Percentiles rank a stretch among this genome's conserved stretches.
Conservation (phyloP, 129 eudicot genomes). For the Centaurea solstitialis region DNA sequence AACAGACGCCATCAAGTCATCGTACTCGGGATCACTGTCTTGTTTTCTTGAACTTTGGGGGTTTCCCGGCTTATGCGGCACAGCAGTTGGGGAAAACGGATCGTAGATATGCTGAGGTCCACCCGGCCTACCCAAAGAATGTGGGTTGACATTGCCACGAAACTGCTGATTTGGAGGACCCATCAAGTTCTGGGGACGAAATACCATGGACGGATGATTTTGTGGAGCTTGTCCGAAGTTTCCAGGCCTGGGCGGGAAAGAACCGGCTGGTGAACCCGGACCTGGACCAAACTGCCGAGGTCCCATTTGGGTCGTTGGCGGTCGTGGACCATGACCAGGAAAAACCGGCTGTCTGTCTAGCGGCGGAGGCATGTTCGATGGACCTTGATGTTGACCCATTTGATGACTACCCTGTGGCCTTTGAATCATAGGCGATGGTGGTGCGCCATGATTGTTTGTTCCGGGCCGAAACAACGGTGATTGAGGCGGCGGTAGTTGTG, state of each 20-base stretch:
- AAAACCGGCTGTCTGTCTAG: slow-evolving; percentile 43
- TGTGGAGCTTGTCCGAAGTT: slow-evolving; percentile 52
- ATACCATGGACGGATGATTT: slow-evolving; percentile 37
- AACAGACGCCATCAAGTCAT: slow-evolving; percentile 95
- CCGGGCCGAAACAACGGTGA: slow-evolving; percentile 50
- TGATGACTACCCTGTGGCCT: slow-evolving; percentile 54
- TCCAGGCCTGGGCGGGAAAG: slow-evolving; percentile 54
- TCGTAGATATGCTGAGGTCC: slow-evolving; percentile 72
- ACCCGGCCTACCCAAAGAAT: slow-evolving; percentile 41
- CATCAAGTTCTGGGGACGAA: slow-evolving; percentile 39
- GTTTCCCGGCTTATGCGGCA: slow-evolving; percentile 45
- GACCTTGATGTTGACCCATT: slow-evolving; percentile 47
- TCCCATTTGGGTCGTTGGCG: slow-evolving; percentile 50
- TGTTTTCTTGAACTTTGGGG: slow-evolving; percentile 44
- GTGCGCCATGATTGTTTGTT: slow-evolving; percentile 30
- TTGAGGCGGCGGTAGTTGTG: slow-evolving; percentile 39
- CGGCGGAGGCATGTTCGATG: slow-evolving; percentile 18
- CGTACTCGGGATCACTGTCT: slow-evolving; percentile 90
- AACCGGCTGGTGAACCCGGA: slow-evolving; percentile 31
- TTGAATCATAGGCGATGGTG: slow-evolving; percentile 46
- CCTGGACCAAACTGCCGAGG: slow-evolving; percentile 53
- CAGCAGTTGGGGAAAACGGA: slow-evolving; percentile 83
- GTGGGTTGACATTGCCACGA: slow-evolving; percentile 29
- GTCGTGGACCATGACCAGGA: slow-evolving; percentile 32
- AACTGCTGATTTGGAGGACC: slow-evolving; percentile 50